These are phyloP conservation scores for Carpinus viminea DNA, from an alignment of 306 rosid genomes.

Conservation along the genomic window DNA sequence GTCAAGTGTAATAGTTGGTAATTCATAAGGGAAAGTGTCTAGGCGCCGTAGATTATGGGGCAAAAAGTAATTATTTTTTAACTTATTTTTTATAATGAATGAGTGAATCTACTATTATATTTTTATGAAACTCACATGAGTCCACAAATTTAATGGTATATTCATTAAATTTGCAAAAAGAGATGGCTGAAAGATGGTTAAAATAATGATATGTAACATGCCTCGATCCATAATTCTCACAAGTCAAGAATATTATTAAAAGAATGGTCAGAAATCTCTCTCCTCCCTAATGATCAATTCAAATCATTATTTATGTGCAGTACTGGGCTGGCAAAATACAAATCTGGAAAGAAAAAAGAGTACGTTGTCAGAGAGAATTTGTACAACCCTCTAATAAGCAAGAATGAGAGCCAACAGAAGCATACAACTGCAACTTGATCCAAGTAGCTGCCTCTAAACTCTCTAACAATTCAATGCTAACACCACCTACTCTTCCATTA, in stretches of 20 bases:
- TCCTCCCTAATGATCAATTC: background rate
- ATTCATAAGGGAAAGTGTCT: too few species aligned
- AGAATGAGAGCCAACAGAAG: constrained; percentile 21
- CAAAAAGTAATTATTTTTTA: too few species aligned
- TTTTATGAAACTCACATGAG: too few species aligned
- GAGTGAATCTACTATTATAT: too few species aligned
- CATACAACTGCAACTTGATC: constrained; percentile 15
- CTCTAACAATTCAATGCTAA: constrained; percentile 34
- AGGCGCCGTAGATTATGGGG: too few species aligned
- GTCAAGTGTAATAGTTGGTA: too few species aligned
- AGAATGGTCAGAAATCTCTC: background rate
- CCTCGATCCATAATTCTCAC: background rate
- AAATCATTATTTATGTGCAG: constrained; percentile 26
- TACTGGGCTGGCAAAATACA: constrained; percentile 34
- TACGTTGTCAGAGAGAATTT: constrained; percentile 33
- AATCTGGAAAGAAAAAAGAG: constrained; percentile 25
- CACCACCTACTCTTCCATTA: constrained; percentile 40
- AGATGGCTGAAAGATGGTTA: too few species aligned
- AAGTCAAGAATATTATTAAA: background rate
- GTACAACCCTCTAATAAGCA: constrained; percentile 38
- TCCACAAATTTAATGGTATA: too few species aligned
- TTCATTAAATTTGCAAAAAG: too few species aligned
- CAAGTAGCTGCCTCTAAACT: constrained; percentile 10
- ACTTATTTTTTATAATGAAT: too few species aligned
- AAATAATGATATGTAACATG: too few species aligned